These are phyloP conservation scores for Metarhizium robertsii DNA, from an alignment of 2,329 filamentous ascomycete genomes.

Conservation along the genomic window DNA sequence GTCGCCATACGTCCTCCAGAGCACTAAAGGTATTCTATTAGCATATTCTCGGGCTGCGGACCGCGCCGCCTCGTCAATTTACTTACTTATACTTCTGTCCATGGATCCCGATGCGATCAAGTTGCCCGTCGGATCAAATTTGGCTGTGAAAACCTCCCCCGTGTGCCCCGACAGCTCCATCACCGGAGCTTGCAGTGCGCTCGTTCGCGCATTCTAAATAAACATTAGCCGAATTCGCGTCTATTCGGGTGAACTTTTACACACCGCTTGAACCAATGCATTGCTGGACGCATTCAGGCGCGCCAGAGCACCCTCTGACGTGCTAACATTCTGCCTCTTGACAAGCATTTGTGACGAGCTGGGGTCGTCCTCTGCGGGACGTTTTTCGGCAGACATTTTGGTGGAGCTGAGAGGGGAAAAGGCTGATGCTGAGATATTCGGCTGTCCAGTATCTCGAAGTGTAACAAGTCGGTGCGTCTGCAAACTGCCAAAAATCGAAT, in stretches of 20 bases:
- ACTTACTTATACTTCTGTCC: slow-evolving; percentile 79
- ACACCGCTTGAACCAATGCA: slow-evolving; percentile 42
- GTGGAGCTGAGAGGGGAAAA: slow-evolving; percentile 16
- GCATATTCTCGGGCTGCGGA: not conserved
- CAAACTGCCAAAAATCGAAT: not conserved
- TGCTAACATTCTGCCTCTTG: slow-evolving; percentile 71
- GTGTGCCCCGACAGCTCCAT: slow-evolving; percentile 81
- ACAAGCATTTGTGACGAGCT: slow-evolving; percentile 72
- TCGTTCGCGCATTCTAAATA: slow-evolving; percentile 64
- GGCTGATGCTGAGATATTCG: not conserved
- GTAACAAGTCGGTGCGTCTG: not conserved
- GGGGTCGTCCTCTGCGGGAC: slow-evolving; percentile 78
- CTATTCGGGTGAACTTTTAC: slow-evolving; percentile 11
- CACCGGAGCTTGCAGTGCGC: slow-evolving; percentile 76
- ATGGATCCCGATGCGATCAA: slow-evolving; percentile 91
- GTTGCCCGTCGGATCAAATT: slow-evolving; percentile 82
- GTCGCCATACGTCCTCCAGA: slow-evolving; percentile 87
- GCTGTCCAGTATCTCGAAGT: not conserved
- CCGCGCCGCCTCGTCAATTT: not conserved
- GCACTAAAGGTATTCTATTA: slow-evolving; percentile 44
- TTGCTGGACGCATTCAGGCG: slow-evolving; percentile 40
- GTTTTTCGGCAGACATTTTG: slow-evolving; percentile 84
- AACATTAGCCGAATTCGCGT: not conserved
- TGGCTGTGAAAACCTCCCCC: slow-evolving; percentile 85
- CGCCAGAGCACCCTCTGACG: slow-evolving; percentile 36